Conservation (phyloP, 768 basidiomycete genomes). For the Pleurotus sapidus region DNA sequence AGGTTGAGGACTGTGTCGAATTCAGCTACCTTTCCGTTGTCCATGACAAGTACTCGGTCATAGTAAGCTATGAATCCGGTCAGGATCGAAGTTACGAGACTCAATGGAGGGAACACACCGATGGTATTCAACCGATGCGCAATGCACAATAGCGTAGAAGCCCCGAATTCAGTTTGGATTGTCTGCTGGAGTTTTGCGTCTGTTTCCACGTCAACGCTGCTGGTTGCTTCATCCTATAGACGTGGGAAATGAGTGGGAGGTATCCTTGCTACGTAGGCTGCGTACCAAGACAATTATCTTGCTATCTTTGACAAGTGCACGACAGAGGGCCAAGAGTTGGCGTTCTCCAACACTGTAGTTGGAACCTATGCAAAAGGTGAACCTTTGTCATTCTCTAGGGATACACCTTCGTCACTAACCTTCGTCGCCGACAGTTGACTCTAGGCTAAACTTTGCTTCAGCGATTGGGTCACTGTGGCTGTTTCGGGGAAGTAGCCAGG, state of each 20-base stretch:
- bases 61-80: constrained; percentile 43
- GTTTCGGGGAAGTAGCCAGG: constrained; percentile 54
- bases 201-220: constrained; percentile 59
- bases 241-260: not conserved
- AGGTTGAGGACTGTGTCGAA: constrained; percentile 69
- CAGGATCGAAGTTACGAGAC: constrained; percentile 7
- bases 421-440: constrained; percentile 60
- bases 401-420: constrained; percentile 28
- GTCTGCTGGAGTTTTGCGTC: constrained; percentile 61
- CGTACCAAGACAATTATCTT: constrained; percentile 54
- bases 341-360: constrained; percentile 68
- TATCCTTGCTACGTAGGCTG: constrained; percentile 12
- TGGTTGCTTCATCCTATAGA: constrained; percentile 59
- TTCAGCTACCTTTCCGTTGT: constrained; percentile 64
- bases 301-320: constrained; percentile 61
- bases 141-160: constrained; percentile 53
- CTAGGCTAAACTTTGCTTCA: constrained; percentile 66
- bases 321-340: constrained; percentile 58
- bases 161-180: constrained; percentile 56
- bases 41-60: constrained; percentile 75
- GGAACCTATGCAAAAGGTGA: constrained; percentile 30
- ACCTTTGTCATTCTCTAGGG: not conserved
- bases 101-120: constrained; percentile 22
- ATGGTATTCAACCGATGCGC: constrained; percentile 61
- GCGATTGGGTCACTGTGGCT: constrained; percentile 41